phyloP scores from a whole-genome alignment of 2,329 filamentous ascomycete genomes.

The Fusarium sp. region DNA sequence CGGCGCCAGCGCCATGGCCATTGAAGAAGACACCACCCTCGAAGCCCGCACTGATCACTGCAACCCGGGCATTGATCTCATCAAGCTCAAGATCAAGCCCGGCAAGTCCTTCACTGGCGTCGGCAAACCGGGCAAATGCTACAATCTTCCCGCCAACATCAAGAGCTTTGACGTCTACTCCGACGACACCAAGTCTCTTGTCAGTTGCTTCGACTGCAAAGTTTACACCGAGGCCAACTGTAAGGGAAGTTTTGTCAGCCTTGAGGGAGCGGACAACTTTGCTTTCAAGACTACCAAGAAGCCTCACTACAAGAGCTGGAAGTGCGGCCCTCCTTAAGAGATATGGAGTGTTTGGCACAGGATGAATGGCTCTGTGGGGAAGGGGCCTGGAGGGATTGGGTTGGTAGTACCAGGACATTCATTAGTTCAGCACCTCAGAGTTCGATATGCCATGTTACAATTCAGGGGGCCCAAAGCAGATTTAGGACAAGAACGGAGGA shows the following conservation, averaged over 20 bases:
- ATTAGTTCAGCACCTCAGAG: neutral
- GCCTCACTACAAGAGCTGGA: neutral
- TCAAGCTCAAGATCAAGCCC: neutral
- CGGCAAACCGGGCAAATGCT: neutral
- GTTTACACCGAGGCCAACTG: neutral
- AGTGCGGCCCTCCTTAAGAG: neutral
- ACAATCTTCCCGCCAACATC: neutral
- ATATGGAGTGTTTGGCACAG: fast-evolving
- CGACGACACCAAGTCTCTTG: neutral
- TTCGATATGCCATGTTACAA: neutral
- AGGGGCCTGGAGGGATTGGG: neutral
- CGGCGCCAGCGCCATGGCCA: neutral
- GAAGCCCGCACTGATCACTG: neutral
- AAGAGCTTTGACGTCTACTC: neutral
- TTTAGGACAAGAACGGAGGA: neutral
- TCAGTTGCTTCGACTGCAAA: constrained; percentile 6
- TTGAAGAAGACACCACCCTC: neutral
- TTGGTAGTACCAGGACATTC: neutral
- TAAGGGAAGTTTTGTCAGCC: neutral
- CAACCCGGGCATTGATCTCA: neutral
- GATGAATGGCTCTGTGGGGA: neutral
- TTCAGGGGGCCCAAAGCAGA: neutral
- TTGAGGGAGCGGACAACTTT: neutral
- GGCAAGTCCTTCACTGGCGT: neutral
- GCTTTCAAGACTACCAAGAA: neutral